Base-by-base conservation (phyloP, 2,329 filamentous ascomycete species). In the Botryotinia convoluta region DNA sequence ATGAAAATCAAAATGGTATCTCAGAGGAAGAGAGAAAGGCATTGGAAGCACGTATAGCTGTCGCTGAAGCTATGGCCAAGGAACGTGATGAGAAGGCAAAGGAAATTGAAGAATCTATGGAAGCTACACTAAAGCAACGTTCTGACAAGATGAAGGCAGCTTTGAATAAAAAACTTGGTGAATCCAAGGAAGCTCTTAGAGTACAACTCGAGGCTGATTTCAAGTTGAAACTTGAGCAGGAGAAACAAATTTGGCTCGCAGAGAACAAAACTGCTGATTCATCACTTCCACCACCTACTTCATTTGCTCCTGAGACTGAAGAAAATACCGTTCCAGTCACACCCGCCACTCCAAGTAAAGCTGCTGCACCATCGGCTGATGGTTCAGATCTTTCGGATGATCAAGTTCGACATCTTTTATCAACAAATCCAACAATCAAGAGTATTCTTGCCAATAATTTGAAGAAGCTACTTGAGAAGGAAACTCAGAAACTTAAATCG, bases 91-190 rank as follows among this genome's bases (percentile, higher is more conserved):
- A 85, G 22, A 91, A 91, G 81, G 87, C 85, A 42, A 82, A 74
- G 26, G 74, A 78, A 65, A 84, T 92, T 26, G 92, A 95, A 79
- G 87, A 89, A 44, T 86, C 85, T 72, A 87, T 90, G 63, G 85
- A 88, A 72, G 84, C 83, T 51, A 89, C 87, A 18, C 85, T 93
- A 74, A 92, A 92, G 78, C 84, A 87, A 70, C 87, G 90, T 62
- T 90, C 90, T 1, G 89, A 93, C 61, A 88, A 88, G 80, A 92
- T 93, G 91, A 92, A 90, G 79, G 86, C 88, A 35, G 83, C 87
- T 2, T 83, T 93, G 68, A 91, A 90, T 78, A 90, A 89, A 79
- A 93, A 92, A 80, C 85, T 97, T 26, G 82, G 81, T 14, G 88
- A 90, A 68, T 82, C 85, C 18, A 85, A 83, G 75, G 83, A 85